Evolutionary conservation across 768 basidiomycete genomes (phyloP).

Genomic region (Termitomyces sp.): DNA sequence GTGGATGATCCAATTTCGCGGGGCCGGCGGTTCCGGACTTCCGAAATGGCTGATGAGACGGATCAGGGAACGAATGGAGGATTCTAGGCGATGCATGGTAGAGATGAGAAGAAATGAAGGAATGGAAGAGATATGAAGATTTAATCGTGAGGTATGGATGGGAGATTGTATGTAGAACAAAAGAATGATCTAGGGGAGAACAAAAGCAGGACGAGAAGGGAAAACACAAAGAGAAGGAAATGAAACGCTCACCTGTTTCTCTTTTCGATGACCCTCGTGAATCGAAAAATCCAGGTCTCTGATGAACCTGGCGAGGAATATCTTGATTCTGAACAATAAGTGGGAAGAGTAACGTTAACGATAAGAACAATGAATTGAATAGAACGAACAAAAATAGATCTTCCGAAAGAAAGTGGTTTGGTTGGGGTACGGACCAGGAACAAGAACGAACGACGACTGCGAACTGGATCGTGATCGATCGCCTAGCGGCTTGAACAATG

Average conservation of each 20-base stretch:
- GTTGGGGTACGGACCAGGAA: not conserved
- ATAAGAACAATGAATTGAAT: not conserved
- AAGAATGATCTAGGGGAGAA: not conserved
- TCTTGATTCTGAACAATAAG: not conserved
- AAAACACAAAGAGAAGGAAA: not conserved
- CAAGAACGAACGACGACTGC: not conserved
- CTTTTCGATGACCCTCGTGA: not conserved
- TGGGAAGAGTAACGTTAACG: not conserved
- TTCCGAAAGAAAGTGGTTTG: not conserved
- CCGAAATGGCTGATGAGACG: not conserved
- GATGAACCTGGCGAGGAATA: not conserved
- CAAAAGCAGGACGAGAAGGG: not conserved
- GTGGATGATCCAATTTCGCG: not conserved
- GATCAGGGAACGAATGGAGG: not conserved
- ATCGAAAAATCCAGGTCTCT: not conserved
- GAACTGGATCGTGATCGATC: slow-evolving; percentile 1
- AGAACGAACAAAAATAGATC: not conserved
- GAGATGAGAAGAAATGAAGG: slow-evolving; percentile 12
- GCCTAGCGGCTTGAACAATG: not conserved
- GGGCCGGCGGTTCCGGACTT: not conserved
- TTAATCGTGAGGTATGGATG: not conserved
- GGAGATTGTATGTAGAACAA: not conserved
- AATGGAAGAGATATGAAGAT: slow-evolving; percentile 17
- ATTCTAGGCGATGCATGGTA: too few species aligned
- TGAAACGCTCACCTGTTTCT: not conserved